Conservation (phyloP, 2,329 filamentous ascomycete genomes). For the Aspergillus oerlinghausenensis region DNA sequence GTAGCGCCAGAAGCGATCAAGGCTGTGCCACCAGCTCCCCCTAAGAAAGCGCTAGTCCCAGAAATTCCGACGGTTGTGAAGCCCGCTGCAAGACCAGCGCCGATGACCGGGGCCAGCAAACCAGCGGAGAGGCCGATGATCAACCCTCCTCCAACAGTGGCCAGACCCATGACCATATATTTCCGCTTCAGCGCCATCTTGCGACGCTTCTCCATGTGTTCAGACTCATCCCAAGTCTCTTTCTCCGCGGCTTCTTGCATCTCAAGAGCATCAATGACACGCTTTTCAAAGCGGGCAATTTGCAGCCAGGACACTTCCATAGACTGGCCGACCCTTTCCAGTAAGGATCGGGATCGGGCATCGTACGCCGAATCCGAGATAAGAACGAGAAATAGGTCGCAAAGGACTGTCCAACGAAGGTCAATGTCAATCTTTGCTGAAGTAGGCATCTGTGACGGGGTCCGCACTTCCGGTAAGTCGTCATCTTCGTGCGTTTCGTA, state of each 20-base stretch:
- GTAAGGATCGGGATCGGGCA: slow-evolving; percentile 73
- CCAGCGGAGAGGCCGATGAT: slow-evolving; percentile 95
- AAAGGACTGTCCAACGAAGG: slow-evolving; percentile 92
- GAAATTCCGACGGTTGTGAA: slow-evolving; percentile 92
- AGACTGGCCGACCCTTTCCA: slow-evolving; percentile 76
- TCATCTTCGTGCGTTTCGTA: slow-evolving; percentile 61
- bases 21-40: slow-evolving; percentile 85
- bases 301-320: slow-evolving; percentile 85
- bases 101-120: slow-evolving; percentile 86
- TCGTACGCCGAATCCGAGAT: slow-evolving; percentile 96
- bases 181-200: slow-evolving; percentile 77
- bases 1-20: slow-evolving; percentile 89
- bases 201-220: slow-evolving; percentile 80
- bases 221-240: slow-evolving; percentile 96
- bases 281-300: slow-evolving; percentile 94
- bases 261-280: slow-evolving; percentile 91
- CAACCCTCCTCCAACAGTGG: slow-evolving; percentile 88
- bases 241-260: slow-evolving; percentile 94
- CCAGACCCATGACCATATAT: slow-evolving; percentile 93
- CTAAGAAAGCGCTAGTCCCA: slow-evolving; percentile 83
- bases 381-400: slow-evolving; percentile 90
- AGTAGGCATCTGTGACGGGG: slow-evolving; percentile 73
- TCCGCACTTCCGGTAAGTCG: slow-evolving; percentile 73
- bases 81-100: slow-evolving; percentile 85
- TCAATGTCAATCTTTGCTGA: slow-evolving; percentile 90